Conservation (phyloP, 2,329 filamentous ascomycete genomes). For the Fusarium circinatum region DNA sequence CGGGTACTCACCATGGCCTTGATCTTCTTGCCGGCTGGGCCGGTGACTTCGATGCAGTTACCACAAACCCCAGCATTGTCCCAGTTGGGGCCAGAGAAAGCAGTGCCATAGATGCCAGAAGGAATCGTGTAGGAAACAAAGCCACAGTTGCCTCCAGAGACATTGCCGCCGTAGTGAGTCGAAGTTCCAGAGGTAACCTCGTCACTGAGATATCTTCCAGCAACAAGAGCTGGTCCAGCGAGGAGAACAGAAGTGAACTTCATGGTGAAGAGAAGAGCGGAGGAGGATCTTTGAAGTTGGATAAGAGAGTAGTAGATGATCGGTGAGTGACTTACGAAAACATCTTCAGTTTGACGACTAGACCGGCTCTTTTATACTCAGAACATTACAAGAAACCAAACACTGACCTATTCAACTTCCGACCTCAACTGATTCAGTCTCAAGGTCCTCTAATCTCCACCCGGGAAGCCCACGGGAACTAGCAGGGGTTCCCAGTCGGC, state of each 20-base stretch:
- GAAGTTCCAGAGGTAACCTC: constrained; percentile 35
- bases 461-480: constrained; percentile 15
- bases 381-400: not conserved
- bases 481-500: constrained; percentile 9
- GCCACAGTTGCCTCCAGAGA: constrained; percentile 69
- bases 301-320: not conserved
- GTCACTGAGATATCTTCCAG: constrained; percentile 20
- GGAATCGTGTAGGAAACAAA: constrained; percentile 72
- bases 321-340: not conserved
- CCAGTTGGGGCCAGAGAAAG: constrained; percentile 69
- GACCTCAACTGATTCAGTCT: not conserved
- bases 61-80: constrained; percentile 66
- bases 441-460: constrained; percentile 12
- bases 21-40: constrained; percentile 62
- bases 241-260: constrained; percentile 36
- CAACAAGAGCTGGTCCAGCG: constrained; percentile 35
- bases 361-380: not conserved
- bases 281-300: not conserved
- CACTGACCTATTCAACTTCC: not conserved
- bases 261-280: constrained; percentile 19
- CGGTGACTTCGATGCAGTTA: constrained; percentile 68
- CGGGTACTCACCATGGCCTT: constrained; percentile 67
- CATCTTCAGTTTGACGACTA: not conserved
- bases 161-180: constrained; percentile 66
- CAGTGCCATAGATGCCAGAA: constrained; percentile 67